Evolutionary conservation across 164 flowering plant species (phyloP), one percentile per base, ranked within the genome.

Genomic region (Nymphaea thermarum): DNA sequence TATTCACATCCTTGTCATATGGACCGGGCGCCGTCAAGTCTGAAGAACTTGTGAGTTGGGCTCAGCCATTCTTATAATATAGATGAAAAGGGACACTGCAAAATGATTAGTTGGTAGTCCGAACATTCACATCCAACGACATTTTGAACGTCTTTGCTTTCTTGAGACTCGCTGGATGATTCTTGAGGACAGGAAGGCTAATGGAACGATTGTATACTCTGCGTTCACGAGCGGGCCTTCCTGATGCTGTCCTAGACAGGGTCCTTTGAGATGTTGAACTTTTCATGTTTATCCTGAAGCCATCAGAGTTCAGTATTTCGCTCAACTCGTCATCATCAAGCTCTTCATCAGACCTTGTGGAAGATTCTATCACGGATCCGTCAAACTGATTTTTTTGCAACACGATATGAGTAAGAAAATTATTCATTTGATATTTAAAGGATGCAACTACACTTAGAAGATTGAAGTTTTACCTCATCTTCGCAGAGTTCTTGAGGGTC

Each of bases 281-380:
- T 6, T 44, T 67, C 25, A 17, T 47, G 65, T 70, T 78, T 17
- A 74, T 74, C 5, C 71, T 44, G 42, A 14, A 78, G 41, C 72
- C 75, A 17, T 74, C 83, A 0, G 5, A n/a, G 73, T 61, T 77
- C 70, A 78, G 36, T 75, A 72, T 4, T 77, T 18, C 86, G 67
- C 71, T 78, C 69, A 77, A 80, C 68, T 66, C 75, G 55, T 67
- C 67, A 42, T 74, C 81, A 63, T 70, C 87, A 65, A 78, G 82
- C 75, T 86, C 87, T 66, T 86, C 90, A 64, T 84, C 90, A 0
- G 90, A 80, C 70, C 78, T 83, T 42, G 81, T 79, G 0, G 86
- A 84, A 64, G 80, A 83, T 72, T 86, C 90, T 42, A 80, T 84
- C 59, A 84, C 87, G 7, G 90, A 86, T n/a, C 90, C 90, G 16